A percentile compares a stretch with the other conserved stretches of the same genome.
Evolutionary conservation across 106 monocot species (phyloP).

Genomic region (Cymbidium sinense): DNA sequence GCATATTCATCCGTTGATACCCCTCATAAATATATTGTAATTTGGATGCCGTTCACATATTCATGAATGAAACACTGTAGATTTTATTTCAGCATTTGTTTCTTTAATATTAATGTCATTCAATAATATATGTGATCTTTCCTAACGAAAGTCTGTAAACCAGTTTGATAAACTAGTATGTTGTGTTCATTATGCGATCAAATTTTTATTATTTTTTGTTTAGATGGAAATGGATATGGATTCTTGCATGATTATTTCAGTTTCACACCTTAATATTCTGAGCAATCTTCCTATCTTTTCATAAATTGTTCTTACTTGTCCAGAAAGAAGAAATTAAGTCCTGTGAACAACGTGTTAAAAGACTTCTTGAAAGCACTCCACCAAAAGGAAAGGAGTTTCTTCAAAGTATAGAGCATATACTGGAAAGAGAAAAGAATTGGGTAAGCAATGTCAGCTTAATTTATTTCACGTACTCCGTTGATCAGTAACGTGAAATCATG

Average conservation of each 20-base stretch:
- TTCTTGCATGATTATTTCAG: background rate
- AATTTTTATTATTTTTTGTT: background rate
- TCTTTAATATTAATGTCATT: background rate
- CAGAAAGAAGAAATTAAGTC: conserved; percentile 91
- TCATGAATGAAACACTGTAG: background rate
- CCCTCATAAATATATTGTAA: background rate
- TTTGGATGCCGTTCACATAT: background rate
- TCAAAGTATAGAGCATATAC: conserved; percentile 86
- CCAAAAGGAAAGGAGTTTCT: conserved; percentile 98
- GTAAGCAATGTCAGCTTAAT: conserved; percentile 23
- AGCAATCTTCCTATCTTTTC: background rate
- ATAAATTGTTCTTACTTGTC: background rate
- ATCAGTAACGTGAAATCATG: background rate
- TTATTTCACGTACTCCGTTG: conserved; percentile 4
- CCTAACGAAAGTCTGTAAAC: background rate
- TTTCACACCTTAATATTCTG: background rate
- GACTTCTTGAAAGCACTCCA: conserved; percentile 77
- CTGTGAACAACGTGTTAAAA: conserved; percentile 89
- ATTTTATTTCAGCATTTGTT: background rate
- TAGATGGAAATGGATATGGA: background rate
- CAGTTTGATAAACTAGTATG: background rate
- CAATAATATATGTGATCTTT: background rate
- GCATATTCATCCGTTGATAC: background rate
- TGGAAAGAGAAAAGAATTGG: conserved; percentile 98
- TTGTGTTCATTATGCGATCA: background rate